phyloP scores from a whole-genome alignment of 805 yeast species.

The Candida cerambycidarum region DNA sequence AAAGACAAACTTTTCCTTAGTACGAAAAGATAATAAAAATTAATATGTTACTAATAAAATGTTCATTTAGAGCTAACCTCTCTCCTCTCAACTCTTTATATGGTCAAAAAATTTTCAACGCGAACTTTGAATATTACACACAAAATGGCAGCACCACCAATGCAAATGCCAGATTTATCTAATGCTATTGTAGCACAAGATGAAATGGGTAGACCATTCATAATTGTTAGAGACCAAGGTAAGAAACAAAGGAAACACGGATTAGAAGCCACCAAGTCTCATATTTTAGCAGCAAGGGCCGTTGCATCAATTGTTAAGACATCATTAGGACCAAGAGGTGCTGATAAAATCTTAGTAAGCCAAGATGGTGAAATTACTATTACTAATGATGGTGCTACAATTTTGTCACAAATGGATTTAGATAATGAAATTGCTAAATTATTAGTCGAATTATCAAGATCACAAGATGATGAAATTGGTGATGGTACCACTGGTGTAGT shows the following conservation, averaged over 20 bases:
- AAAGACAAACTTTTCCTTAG: neutral
- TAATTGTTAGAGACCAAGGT: constrained; percentile 86
- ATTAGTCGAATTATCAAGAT: constrained; percentile 86
- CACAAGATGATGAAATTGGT: constrained; percentile 98
- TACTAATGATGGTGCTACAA: constrained; percentile 98
- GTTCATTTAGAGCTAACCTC: neutral
- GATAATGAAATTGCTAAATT: constrained; percentile 95
- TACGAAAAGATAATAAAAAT: neutral
- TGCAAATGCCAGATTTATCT: constrained; percentile 83
- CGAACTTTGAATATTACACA: constrained; percentile 4
- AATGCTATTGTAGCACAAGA: constrained; percentile 99
- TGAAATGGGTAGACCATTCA: constrained; percentile 98
- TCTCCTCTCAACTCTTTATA: too few species aligned
- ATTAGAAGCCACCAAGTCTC: constrained; percentile 61
- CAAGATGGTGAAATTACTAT: constrained; percentile 98
- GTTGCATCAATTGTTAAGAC: constrained; percentile 91
- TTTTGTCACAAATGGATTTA: constrained; percentile 90
- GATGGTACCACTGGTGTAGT: constrained; percentile 99
- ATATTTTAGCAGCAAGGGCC: constrained; percentile 91
- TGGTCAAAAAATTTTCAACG: constrained; percentile 12
- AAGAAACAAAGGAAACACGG: constrained; percentile 68
- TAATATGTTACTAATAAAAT: neutral
- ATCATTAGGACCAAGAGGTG: constrained; percentile 96
- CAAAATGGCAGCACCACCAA: constrained; percentile 19
- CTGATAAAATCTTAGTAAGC: constrained; percentile 90